Conservation (phyloP, 176 grass and related monocot genomes). For the Eragrostis curvula region DNA sequence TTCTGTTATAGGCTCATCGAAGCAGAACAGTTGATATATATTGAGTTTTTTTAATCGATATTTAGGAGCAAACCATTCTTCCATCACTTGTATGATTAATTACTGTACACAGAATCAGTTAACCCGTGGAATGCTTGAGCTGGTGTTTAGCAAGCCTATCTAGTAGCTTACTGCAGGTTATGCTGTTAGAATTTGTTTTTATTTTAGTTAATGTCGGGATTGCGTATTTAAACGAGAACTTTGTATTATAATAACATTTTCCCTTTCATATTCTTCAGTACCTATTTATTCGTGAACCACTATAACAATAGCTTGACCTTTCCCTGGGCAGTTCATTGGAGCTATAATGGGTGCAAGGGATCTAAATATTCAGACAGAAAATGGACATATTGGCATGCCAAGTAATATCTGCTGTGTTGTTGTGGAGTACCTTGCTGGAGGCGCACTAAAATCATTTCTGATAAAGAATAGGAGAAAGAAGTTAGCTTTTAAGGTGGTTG, state of each 20-base stretch:
- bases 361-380: slow-evolving; percentile 87
- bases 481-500: slow-evolving; percentile 88
- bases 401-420: slow-evolving; percentile 89
- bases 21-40: neutral
- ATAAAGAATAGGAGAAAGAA: slow-evolving; percentile 96
- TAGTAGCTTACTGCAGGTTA: neutral
- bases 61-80: neutral
- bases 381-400: slow-evolving; percentile 82
- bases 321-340: slow-evolving; percentile 76
- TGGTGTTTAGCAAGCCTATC: neutral
- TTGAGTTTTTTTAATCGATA: neutral
- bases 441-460: slow-evolving; percentile 86
- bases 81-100: neutral
- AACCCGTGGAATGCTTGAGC: neutral
- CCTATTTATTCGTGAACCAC: slow-evolving; percentile 15
- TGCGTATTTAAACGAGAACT: neutral
- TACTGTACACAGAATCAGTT: neutral
- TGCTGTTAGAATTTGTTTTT: neutral
- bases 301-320: slow-evolving; percentile 30
- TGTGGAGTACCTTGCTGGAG: slow-evolving; percentile 91
- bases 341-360: slow-evolving; percentile 87
- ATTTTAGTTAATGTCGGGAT: slow-evolving; percentile 1
- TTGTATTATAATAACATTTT: neutral
- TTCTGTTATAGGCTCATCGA: neutral
- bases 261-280: slow-evolving; percentile 17